Evolutionary conservation across 2,329 filamentous ascomycete genomes (phyloP).

Genomic region (Magnaporthales sp.): DNA sequence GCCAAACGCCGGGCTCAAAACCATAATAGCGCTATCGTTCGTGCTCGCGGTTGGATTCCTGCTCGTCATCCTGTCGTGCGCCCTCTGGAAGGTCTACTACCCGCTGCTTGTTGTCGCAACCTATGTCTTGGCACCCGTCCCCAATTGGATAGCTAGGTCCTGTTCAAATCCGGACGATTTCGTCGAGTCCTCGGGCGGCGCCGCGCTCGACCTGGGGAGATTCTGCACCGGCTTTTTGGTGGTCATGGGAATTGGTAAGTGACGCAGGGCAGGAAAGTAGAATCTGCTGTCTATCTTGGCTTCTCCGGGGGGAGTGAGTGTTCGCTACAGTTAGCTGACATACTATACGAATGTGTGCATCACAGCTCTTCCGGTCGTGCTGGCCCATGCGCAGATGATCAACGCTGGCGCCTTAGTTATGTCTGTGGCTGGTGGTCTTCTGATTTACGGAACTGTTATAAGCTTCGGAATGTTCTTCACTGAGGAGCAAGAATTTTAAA

Average conservation of each 20-base stretch:
- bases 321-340: no score
- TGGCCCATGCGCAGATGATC: constrained; percentile 83
- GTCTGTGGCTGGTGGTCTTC: constrained; percentile 82
- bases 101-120: constrained; percentile 92
- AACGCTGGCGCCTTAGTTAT: constrained; percentile 81
- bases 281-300: background rate
- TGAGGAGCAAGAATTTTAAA: constrained; percentile 89
- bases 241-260: constrained; percentile 92
- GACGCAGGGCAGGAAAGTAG: background rate
- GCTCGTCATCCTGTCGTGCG: constrained; percentile 95
- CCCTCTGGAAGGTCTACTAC: constrained; percentile 90
- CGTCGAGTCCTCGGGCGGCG: constrained; percentile 73
- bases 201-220: constrained; percentile 83
- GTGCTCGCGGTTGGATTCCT: constrained; percentile 98
- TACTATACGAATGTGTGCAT: no score
- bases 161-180: constrained; percentile 94
- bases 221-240: constrained; percentile 95
- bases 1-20: constrained; percentile 87
- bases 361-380: constrained; percentile 74
- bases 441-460: constrained; percentile 98
- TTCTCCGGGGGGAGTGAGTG: background rate
- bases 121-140: constrained; percentile 85
- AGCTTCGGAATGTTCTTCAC: constrained; percentile 98
- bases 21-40: constrained; percentile 97
- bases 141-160: constrained; percentile 91